Base-by-base conservation (phyloP, 73 alveolate species). In the Uronychia binucleata region DNA sequence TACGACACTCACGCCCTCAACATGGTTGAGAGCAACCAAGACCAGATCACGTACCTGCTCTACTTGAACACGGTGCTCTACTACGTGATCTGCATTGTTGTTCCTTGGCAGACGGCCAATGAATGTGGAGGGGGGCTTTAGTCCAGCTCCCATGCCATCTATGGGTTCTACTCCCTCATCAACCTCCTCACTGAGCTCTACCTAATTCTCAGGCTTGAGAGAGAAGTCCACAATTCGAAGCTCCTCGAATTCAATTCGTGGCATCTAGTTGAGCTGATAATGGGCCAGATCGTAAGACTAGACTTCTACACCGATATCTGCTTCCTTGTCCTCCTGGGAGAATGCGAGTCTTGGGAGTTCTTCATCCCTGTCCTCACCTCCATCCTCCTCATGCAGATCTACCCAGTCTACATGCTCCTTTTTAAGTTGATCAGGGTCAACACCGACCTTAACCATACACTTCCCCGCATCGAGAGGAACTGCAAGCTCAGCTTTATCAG, bases 401-500 rank as follows among this genome's bases (percentile, higher is more conserved):
- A 80, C 58, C 87, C 87, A n/a, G 8, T 80, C 29, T 80, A 80
- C 30, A 80, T 27, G 87, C 26, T 80, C 30, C 74, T n/a, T n/a
- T 80, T 80, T 30, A 80, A 31, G 79, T 31, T 80, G 28, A 1
- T 57, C 35, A 19, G 30, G 80, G 32, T 80, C 29, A 26, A 80
- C 59, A 11, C 19, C 31, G 57, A 19, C 1, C 59, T 80, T 26
- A 26, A 28, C 1, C 87, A 80, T 30, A 80, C 87, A 28, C 79
- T 80, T 1, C 87, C 87, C 19, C 34, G 57, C 26, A 35, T 80
- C 26, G 87, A 80, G 30, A 35, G 87, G 58, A 80, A 80, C 74
- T 80, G 87, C 79, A 80, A 80, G 30, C 79, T 80, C 32, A 80
- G 87, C 59, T 80, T 80, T 30, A 80, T 80, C 74, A 8, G 87